phyloP scores from a whole-genome alignment of 2,329 filamentous ascomycete species.

The Aspergillus fructus region DNA sequence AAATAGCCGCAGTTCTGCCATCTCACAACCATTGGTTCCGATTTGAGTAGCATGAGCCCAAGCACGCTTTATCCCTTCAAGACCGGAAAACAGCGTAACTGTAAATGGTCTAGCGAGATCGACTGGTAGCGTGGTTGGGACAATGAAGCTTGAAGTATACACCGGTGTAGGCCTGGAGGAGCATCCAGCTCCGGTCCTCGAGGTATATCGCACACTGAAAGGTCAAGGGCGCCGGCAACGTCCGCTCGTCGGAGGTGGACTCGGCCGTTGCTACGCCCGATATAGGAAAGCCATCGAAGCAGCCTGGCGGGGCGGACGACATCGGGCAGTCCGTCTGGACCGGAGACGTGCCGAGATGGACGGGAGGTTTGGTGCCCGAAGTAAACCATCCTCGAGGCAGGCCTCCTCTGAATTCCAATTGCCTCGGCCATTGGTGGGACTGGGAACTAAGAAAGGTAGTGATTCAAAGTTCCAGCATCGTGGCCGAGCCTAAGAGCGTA shows the following conservation, averaged over 20 bases:
- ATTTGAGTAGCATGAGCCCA: background rate
- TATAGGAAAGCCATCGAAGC: conserved; percentile 2
- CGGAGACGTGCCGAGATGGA: conserved; percentile 17
- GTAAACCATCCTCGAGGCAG: background rate
- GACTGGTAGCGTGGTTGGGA: background rate
- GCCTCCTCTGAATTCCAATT: background rate
- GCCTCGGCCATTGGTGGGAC: too few relatives aligned
- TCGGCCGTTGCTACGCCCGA: background rate
- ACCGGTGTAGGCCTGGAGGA: background rate
- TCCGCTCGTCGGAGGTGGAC: conserved; percentile 4
- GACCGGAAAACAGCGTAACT: background rate
- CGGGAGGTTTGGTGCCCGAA: conserved; percentile 3
- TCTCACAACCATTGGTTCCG: background rate
- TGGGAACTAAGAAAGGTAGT: background rate
- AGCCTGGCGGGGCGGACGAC: conserved; percentile 19
- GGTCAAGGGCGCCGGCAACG: background rate
- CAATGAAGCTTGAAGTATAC: background rate
- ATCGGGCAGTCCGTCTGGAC: conserved; percentile 21
- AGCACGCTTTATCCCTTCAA: background rate
- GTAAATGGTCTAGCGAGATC: background rate
- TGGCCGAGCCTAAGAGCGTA: background rate
- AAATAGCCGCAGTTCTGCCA: background rate
- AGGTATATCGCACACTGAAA: background rate
- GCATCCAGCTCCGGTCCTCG: background rate
- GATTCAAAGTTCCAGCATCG: background rate